These are phyloP conservation scores for Usnea hakonensis DNA, from an alignment of 495 filamentous ascomycete species.

Conservation along the genomic window DNA sequence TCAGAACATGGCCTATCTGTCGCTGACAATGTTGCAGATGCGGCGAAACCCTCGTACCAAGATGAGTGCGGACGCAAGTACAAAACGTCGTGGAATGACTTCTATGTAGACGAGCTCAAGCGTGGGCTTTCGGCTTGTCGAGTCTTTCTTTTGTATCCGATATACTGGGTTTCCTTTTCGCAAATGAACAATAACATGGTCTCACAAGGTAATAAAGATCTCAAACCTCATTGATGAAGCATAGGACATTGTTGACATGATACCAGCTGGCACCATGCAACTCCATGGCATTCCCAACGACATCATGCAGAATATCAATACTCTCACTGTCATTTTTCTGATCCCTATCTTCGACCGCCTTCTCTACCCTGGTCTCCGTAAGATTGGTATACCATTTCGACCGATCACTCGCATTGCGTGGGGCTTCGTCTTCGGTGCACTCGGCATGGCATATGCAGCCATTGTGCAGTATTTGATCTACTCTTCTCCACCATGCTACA, in stretches of 20 bases:
- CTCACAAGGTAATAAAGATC: constrained; percentile 29
- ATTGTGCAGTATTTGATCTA: constrained; percentile 69
- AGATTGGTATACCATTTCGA: constrained; percentile 54
- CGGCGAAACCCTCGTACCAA: constrained; percentile 54
- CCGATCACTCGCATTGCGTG: constrained; percentile 66
- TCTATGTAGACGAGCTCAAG: constrained; percentile 56
- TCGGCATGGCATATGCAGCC: constrained; percentile 58
- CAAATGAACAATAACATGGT: constrained; percentile 41
- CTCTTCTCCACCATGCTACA: constrained; percentile 49
- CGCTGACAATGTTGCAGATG: constrained; percentile 31
- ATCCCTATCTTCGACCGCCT: constrained; percentile 66
- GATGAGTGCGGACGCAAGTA: constrained; percentile 35
- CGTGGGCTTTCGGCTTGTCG: constrained; percentile 52
- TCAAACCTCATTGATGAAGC: not conserved
- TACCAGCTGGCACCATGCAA: constrained; percentile 62
- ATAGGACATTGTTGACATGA: constrained; percentile 19
- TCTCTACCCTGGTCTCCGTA: constrained; percentile 61
- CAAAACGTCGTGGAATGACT: constrained; percentile 48
- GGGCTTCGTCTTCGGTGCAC: constrained; percentile 54
- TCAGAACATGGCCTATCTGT: not conserved
- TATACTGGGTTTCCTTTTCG: constrained; percentile 47
- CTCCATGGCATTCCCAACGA: constrained; percentile 71
- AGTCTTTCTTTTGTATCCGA: constrained; percentile 52
- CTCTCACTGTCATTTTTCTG: constrained; percentile 67
- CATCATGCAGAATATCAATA: constrained; percentile 69